phyloP scores from a whole-genome alignment of 2,329 filamentous ascomycete genomes.

The Colletotrichum neosansevieriae region DNA sequence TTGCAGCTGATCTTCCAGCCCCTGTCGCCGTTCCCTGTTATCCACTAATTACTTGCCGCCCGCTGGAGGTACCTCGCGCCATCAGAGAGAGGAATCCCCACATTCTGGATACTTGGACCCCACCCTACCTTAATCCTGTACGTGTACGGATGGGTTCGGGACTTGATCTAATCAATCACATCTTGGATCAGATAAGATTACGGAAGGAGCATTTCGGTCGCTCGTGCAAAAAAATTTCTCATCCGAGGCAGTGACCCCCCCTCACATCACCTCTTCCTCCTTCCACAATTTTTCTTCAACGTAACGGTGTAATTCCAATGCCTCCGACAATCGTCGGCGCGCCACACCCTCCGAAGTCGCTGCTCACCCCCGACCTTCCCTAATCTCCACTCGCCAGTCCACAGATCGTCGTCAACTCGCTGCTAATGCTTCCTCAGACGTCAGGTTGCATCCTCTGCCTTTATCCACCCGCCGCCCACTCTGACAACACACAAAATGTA shows the following conservation, averaged over 20 bases:
- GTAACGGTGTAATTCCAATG: not conserved
- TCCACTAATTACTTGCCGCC: not conserved
- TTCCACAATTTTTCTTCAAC: conserved; percentile 27
- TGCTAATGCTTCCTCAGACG: conserved; percentile 19
- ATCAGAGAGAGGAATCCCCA: not conserved
- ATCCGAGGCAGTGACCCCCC: not conserved
- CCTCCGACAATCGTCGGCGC: conserved; percentile 10
- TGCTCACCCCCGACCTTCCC: conserved; percentile 19
- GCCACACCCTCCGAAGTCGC: conserved; percentile 3
- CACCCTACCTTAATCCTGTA: not conserved
- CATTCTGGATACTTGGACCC: not conserved
- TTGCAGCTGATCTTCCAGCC: conserved; percentile 15
- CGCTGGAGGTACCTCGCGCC: not conserved
- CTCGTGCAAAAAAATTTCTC: conserved; percentile 18
- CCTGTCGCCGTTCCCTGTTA: conserved; percentile 10
- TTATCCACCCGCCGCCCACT: conserved; percentile 18
- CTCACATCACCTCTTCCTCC: conserved; percentile 2
- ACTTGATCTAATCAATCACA: conserved; percentile 41
- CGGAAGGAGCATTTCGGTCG: conserved; percentile 19
- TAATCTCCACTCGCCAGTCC: conserved; percentile 10
- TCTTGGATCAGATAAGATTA: conserved; percentile 42
- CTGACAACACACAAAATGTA: not conserved
- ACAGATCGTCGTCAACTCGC: conserved; percentile 22
- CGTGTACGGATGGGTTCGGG: conserved; percentile 23
- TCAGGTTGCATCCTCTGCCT: conserved; percentile 32